Evolutionary conservation across 1,284 basidiomycete species (phyloP).

Genomic region (Fomitopsis schrenkii): DNA sequence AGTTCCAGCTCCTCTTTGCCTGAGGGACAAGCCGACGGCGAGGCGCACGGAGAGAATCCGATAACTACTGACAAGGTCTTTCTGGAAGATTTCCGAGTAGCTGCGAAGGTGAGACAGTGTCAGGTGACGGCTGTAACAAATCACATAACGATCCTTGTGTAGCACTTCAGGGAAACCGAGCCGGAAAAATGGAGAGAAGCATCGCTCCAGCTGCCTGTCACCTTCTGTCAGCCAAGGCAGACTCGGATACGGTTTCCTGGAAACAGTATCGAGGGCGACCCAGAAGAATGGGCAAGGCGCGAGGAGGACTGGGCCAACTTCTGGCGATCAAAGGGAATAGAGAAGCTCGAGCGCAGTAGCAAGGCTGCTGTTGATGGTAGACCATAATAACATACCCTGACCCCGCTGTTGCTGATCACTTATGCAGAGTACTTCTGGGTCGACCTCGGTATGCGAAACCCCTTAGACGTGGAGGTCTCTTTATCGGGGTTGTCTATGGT

Average conservation of each 20-base stretch:
- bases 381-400: slow-evolving; percentile 4
- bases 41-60: slow-evolving; percentile 14
- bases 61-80: slow-evolving; percentile 54
- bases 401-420: neutral
- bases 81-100: slow-evolving; percentile 76
- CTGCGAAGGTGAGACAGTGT: slow-evolving; percentile 50
- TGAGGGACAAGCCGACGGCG: slow-evolving; percentile 15
- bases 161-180: slow-evolving; percentile 65
- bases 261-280: slow-evolving; percentile 40
- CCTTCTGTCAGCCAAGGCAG: slow-evolving; percentile 50
- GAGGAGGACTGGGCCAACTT: slow-evolving; percentile 63
- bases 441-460: slow-evolving; percentile 65
- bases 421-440: slow-evolving; percentile 70
- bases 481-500: slow-evolving; percentile 56
- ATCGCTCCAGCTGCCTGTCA: slow-evolving; percentile 54
- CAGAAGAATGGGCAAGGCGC: slow-evolving; percentile 51
- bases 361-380: slow-evolving; percentile 63
- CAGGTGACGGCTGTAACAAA: neutral
- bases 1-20: neutral
- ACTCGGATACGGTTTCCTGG: slow-evolving; percentile 52
- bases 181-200: slow-evolving; percentile 33
- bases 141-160: neutral
- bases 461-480: slow-evolving; percentile 65
- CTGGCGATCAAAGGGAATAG: slow-evolving; percentile 51
- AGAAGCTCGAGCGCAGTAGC: slow-evolving; percentile 46